Percentiles rank a stretch among this genome's conserved stretches.
Evolutionary conservation across 2,329 filamentous ascomycete genomes (phyloP).

Genomic region (Aspergillus pseudoterreus): DNA sequence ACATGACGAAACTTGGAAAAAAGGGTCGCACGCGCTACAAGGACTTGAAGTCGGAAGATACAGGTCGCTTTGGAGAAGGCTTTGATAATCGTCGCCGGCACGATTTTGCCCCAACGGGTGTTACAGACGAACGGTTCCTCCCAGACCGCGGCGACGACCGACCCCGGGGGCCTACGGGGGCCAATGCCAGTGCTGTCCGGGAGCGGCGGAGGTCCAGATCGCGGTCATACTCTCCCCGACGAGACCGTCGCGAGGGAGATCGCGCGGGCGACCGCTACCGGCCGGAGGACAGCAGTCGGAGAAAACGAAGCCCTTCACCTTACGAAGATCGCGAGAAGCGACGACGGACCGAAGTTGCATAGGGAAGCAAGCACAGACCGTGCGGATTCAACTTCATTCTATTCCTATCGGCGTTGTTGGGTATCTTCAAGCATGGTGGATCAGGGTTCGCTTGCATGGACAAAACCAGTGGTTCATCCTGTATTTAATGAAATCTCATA

Average conservation of each 20-base stretch:
- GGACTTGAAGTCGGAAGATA: conserved; percentile 86
- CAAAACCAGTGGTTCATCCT: conserved; percentile 12
- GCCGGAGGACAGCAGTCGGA: conserved; percentile 26
- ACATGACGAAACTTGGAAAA: conserved; percentile 89
- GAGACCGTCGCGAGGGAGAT: conserved; percentile 33
- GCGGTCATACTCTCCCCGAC: conserved; percentile 52
- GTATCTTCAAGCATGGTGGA: conserved; percentile 15
- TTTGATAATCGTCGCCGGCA: conserved; percentile 25
- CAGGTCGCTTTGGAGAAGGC: conserved; percentile 68
- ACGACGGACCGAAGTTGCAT: conserved; percentile 30
- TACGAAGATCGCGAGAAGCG: conserved; percentile 42
- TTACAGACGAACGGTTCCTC: conserved; percentile 46
- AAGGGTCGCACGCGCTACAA: conserved; percentile 89
- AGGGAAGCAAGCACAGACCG: conserved; percentile 7
- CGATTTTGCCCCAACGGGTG: conserved; percentile 33
- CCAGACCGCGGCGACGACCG: conserved; percentile 40
- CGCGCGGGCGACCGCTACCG: conserved; percentile 49
- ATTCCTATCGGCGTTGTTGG: conserved; percentile 18
- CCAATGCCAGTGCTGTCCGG: conserved; percentile 43
- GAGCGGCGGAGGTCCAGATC: conserved; percentile 34
- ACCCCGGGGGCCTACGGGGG: conserved; percentile 39
- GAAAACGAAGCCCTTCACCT: conserved; percentile 42
- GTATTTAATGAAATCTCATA: conserved; percentile 9
- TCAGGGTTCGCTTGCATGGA: conserved; percentile 14
- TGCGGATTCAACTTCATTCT: conserved; percentile 5